Conservation (phyloP, 2,329 filamentous ascomycete species). For the Ilyonectria robusta region DNA sequence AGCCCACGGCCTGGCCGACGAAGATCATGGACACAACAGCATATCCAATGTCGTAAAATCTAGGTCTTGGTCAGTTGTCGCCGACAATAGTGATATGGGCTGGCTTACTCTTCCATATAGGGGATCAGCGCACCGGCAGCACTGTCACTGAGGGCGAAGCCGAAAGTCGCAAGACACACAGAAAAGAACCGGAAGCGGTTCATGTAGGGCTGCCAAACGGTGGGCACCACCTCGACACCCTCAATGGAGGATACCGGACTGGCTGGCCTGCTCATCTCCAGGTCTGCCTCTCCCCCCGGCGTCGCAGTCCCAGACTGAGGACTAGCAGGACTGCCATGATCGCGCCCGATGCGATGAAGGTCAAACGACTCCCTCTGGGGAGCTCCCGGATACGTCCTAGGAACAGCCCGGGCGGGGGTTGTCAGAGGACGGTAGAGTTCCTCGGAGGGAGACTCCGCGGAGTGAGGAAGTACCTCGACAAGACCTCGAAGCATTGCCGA, state of each 20-base stretch:
- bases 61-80: conserved; percentile 40
- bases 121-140: conserved; percentile 85
- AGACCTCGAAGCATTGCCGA: conserved; percentile 51
- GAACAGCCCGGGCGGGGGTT: conserved; percentile 54
- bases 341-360: conserved; percentile 42
- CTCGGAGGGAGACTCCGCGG: conserved; percentile 33
- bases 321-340: conserved; percentile 7
- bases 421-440: conserved; percentile 43
- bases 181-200: conserved; percentile 79
- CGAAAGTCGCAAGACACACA: conserved; percentile 76
- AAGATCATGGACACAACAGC: conserved; percentile 87
- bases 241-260: conserved; percentile 57
- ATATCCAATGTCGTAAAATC: conserved; percentile 81
- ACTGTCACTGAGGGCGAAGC: conserved; percentile 81
- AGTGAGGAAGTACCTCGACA: conserved; percentile 50
- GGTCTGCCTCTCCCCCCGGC: conserved; percentile 42
- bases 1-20: conserved; percentile 82
- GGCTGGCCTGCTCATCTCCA: conserved; percentile 69
- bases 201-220: conserved; percentile 72
- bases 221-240: conserved; percentile 66
- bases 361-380: conserved; percentile 52
- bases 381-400: conserved; percentile 57
- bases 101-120: conserved; percentile 76
- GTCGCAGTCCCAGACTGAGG: conserved; percentile 27
- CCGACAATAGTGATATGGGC: background rate